These are phyloP conservation scores for Phytophthora pseudosyringae DNA, from an alignment of 352 stramenopile genomes.

Conservation along the genomic window DNA sequence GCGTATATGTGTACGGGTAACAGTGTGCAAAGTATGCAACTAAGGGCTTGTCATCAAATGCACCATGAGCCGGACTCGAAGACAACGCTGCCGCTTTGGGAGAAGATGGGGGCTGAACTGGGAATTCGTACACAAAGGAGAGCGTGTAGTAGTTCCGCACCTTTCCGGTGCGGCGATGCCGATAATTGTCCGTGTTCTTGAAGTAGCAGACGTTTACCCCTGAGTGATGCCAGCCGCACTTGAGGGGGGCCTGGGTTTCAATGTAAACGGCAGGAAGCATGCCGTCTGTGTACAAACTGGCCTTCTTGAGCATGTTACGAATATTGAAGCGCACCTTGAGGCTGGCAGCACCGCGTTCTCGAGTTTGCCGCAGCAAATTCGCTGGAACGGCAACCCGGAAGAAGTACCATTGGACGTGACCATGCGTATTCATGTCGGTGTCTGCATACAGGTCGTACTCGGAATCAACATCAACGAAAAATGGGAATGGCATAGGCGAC, in stretches of 20 bases:
- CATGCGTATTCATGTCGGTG: constrained; percentile 70
- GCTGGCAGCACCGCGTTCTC: constrained; percentile 19
- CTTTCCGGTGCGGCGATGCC: constrained; percentile 55
- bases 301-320: constrained; percentile 86
- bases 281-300: constrained; percentile 88
- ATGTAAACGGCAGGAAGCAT: constrained; percentile 86
- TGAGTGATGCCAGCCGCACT: constrained; percentile 72
- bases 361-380: constrained; percentile 18
- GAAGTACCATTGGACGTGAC: constrained; percentile 92
- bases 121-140: constrained; percentile 80
- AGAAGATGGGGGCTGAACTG: constrained; percentile 9
- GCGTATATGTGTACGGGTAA: constrained; percentile 88
- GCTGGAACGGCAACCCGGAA: constrained; percentile 59
- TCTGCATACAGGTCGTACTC: constrained; percentile 85
- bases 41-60: constrained; percentile 32
- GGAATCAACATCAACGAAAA: constrained; percentile 61
- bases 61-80: not conserved
- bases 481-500: constrained; percentile 44
- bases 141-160: constrained; percentile 71
- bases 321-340: constrained; percentile 85
- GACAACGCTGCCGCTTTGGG: no score
- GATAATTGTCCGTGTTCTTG: constrained; percentile 75
- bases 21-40: constrained; percentile 81
- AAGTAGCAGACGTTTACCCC: constrained; percentile 88
- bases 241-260: constrained; percentile 21